phyloP scores from a whole-genome alignment of 108 stramenopile genomes.

The Epipyxis sp. region DNA sequence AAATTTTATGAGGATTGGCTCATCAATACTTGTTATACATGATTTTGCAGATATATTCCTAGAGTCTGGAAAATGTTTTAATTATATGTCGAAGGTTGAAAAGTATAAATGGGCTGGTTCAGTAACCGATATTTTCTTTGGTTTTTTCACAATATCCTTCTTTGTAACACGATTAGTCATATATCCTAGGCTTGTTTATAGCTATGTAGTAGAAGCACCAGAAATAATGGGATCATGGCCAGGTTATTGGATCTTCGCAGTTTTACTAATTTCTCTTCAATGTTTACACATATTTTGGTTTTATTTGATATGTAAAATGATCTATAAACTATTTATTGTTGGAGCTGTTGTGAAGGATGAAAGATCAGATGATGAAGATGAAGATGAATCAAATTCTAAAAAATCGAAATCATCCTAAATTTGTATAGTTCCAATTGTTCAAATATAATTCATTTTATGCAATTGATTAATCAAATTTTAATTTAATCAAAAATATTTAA shows the following conservation, averaged over 20 bases:
- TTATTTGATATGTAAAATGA: slow-evolving; percentile 34
- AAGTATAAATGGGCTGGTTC: too few relatives aligned
- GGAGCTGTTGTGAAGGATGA: background rate
- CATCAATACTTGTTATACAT: slow-evolving; percentile 41
- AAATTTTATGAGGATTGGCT: slow-evolving; percentile 22
- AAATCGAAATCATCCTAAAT: too few relatives aligned
- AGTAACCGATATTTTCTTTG: slow-evolving; percentile 38
- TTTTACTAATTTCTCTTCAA: slow-evolving; percentile 38
- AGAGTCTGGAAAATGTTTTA: slow-evolving; percentile 51
- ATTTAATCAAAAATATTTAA: too few relatives aligned
- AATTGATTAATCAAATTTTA: too few relatives aligned
- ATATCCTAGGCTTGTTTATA: slow-evolving; percentile 41
- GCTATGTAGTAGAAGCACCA: background rate
- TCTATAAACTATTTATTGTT: slow-evolving; percentile 11
- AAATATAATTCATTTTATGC: too few relatives aligned
- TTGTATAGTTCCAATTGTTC: too few relatives aligned
- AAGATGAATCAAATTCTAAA: too few relatives aligned
- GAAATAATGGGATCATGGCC: background rate
- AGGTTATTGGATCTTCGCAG: slow-evolving; percentile 32
- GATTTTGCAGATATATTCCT: slow-evolving; percentile 47
- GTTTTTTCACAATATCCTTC: slow-evolving; percentile 43
- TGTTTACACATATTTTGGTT: slow-evolving; percentile 51
- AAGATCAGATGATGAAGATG: slow-evolving; percentile 29
- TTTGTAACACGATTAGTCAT: slow-evolving; percentile 45
- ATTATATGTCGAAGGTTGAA: slow-evolving; percentile 40